Percentiles rank a stretch among this genome's conserved stretches.
These are phyloP conservation scores for Candida sanyaensis DNA, from an alignment of 1,139 yeast genomes.

Conservation along the genomic window DNA sequence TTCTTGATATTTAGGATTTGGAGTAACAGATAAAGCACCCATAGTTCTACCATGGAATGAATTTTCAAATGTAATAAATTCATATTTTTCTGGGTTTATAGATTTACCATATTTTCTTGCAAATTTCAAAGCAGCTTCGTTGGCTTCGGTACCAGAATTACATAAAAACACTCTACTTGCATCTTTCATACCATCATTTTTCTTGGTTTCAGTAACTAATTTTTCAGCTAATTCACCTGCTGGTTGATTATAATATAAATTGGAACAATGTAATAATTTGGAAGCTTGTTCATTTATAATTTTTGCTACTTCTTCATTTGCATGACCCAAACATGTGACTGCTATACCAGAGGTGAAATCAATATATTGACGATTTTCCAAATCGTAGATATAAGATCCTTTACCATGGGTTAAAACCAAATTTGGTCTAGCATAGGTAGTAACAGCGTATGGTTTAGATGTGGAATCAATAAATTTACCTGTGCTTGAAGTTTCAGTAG, in stretches of 20 bases:
- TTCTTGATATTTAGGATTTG: constrained; percentile 86
- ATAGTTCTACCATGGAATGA: constrained; percentile 94
- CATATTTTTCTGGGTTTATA: constrained; percentile 56
- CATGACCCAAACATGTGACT: constrained; percentile 92
- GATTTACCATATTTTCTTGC: constrained; percentile 86
- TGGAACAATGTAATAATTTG: constrained; percentile 80
- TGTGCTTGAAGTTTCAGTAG: constrained; percentile 24
- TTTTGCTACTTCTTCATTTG: constrained; percentile 70
- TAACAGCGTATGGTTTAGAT: constrained; percentile 63
- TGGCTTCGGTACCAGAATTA: constrained; percentile 96
- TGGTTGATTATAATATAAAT: constrained; percentile 80
- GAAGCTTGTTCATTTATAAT: constrained; percentile 71
- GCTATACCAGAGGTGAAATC: constrained; percentile 97
- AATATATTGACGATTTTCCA: constrained; percentile 73
- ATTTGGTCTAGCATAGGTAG: constrained; percentile 82
- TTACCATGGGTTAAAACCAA: constrained; percentile 70
- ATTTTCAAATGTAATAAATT: constrained; percentile 80
- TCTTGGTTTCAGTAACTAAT: constrained; percentile 66
- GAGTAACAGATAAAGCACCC: constrained; percentile 92
- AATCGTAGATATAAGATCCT: constrained; percentile 75
- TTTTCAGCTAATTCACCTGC: constrained; percentile 78
- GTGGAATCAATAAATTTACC: constrained; percentile 37
- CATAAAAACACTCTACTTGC: constrained; percentile 86
- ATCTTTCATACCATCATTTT: constrained; percentile 74
- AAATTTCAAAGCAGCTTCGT: constrained; percentile 95